A percentile compares a stretch with the other conserved stretches of the same genome.
Evolutionary conservation across 2,329 filamentous ascomycete genomes (phyloP).

Genomic region (Stylonectria norvegica): DNA sequence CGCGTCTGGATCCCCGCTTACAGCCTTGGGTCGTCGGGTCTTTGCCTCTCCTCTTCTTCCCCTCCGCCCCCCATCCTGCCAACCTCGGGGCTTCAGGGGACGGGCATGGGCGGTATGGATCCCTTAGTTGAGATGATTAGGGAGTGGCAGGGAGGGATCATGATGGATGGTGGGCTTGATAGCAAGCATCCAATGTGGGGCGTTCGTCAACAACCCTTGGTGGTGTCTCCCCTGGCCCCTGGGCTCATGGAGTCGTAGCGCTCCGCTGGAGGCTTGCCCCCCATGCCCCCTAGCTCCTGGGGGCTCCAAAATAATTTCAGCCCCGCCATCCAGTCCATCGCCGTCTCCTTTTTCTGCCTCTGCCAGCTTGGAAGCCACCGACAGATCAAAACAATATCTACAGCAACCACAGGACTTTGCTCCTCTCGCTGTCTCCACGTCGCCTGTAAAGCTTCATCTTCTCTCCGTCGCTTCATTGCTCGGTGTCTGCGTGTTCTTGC

Average conservation of each 20-base stretch:
- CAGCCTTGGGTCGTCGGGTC: too few relatives aligned
- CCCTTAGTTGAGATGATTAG: too few relatives aligned
- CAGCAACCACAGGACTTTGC: constrained; percentile 27
- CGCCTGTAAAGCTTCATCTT: constrained; percentile 26
- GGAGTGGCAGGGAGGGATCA: too few relatives aligned
- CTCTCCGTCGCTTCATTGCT: constrained; percentile 13
- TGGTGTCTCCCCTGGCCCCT: background rate
- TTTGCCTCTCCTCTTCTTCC: too few relatives aligned
- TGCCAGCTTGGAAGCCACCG: constrained; percentile 22
- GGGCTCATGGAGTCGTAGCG: constrained; percentile 10
- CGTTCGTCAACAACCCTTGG: constrained; percentile 7
- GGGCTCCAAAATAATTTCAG: constrained; percentile 38
- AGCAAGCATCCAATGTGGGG: constrained; percentile 10
- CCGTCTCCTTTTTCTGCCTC: constrained; percentile 33
- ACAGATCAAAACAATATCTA: constrained; percentile 27
- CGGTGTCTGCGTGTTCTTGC: constrained; percentile 18
- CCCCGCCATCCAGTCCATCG: constrained; percentile 41
- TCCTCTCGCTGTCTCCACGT: constrained; percentile 20
- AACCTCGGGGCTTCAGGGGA: too few relatives aligned
- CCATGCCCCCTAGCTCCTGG: constrained; percentile 16
- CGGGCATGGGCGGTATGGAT: too few relatives aligned
- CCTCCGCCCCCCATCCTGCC: too few relatives aligned
- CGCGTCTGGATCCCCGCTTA: too few relatives aligned
- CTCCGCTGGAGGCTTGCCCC: constrained; percentile 6
- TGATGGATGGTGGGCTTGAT: constrained; percentile 3